Percentiles rank a stretch among this genome's conserved stretches.
phyloP scores from a whole-genome alignment of 2,329 filamentous ascomycete species.

The Colletotrichum echinochloae region DNA sequence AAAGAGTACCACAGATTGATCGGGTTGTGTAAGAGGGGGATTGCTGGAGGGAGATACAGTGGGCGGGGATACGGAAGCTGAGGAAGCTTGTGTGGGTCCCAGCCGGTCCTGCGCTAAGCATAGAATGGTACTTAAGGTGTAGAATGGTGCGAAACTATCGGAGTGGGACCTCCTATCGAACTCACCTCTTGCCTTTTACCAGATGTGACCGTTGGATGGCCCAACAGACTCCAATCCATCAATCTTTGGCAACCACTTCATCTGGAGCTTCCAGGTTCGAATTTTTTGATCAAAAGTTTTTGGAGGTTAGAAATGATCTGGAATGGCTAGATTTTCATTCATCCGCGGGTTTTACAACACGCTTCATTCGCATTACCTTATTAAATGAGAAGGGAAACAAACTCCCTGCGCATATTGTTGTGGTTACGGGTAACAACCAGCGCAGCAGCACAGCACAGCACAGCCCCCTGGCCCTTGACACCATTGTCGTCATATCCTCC shows the following conservation, averaged over 20 bases:
- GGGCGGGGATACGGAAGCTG: conserved; percentile 25
- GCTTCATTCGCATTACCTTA: not conserved
- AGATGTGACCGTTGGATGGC: conserved; percentile 72
- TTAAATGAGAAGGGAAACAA: not conserved
- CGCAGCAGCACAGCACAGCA: conserved; percentile 1
- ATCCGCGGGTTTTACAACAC: not conserved
- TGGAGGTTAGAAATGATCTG: not conserved
- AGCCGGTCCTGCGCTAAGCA: not conserved
- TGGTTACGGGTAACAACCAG: not conserved
- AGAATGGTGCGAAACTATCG: conserved; percentile 43
- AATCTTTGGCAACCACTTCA: conserved; percentile 53
- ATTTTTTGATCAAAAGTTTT: conserved; percentile 26
- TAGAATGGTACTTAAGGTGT: conserved; percentile 39
- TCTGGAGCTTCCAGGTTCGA: conserved; percentile 46
- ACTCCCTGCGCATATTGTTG: too few relatives aligned
- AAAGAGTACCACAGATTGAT: not conserved
- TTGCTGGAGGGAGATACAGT: not conserved
- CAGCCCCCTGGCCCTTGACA: conserved; percentile 15
- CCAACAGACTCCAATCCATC: conserved; percentile 54
- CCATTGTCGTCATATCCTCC: conserved; percentile 32
- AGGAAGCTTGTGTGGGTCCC: conserved; percentile 11
- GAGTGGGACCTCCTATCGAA: conserved; percentile 73
- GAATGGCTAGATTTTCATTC: not conserved
- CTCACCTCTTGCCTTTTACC: conserved; percentile 78
- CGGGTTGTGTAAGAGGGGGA: conserved; percentile 3